A percentile compares a stretch with the other conserved stretches of the same genome.
Conservation (phyloP, 345 rosid genomes). For the Lepidium didymum region DNA sequence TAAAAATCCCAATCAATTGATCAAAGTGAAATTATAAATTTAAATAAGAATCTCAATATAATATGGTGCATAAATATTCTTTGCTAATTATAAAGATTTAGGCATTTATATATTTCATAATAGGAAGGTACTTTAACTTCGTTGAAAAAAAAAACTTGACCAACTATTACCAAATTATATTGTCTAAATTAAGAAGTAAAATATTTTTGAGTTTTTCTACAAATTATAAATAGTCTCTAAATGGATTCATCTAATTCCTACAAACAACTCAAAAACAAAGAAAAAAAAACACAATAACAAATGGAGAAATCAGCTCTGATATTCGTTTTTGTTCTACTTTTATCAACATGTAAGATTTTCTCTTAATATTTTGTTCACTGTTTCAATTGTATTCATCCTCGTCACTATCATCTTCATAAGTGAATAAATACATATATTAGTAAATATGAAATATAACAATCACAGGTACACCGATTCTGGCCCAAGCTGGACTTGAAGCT, state of each 20-base stretch:
- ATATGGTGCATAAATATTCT: background rate
- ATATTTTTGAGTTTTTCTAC: background rate
- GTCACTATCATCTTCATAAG: background rate
- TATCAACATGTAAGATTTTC: constrained; percentile 7
- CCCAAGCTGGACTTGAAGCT: background rate
- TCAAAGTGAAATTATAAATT: background rate
- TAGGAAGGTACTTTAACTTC: background rate
- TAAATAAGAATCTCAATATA: background rate
- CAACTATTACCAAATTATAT: background rate
- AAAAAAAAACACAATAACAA: background rate
- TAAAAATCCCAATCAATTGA: no score
- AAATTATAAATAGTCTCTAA: background rate
- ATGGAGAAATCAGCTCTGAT: constrained; percentile 1
- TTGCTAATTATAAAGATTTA: background rate
- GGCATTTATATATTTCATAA: background rate
- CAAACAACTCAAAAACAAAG: background rate
- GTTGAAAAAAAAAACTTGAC: no score
- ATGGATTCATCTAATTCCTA: no score
- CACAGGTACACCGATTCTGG: constrained; percentile 4
- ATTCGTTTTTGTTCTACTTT: background rate
- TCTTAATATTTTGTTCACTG: background rate
- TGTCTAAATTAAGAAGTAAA: background rate
- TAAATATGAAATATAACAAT: no score
- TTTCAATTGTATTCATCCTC: background rate
- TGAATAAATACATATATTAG: background rate